Conservation (phyloP, 2,329 filamentous ascomycete genomes). For the Saccharata proteae region DNA sequence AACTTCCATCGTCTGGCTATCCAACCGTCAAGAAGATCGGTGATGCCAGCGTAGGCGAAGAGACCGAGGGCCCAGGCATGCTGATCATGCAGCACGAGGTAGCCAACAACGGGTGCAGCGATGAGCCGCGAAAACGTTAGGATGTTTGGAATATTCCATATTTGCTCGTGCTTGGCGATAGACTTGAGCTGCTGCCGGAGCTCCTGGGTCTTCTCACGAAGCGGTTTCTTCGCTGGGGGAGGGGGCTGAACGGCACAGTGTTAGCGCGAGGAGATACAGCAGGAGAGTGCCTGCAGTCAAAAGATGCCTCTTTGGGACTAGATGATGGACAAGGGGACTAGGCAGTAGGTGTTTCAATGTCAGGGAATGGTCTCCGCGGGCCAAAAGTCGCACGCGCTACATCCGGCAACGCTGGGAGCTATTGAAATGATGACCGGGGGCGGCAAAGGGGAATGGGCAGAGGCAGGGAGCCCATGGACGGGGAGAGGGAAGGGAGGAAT, state of each 20-base stretch:
- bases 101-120: constrained; percentile 75
- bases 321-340: too few relatives aligned
- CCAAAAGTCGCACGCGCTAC: too few relatives aligned
- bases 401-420: too few relatives aligned
- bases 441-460: too few relatives aligned
- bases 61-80: constrained; percentile 68
- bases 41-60: constrained; percentile 86
- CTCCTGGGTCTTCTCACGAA: constrained; percentile 17
- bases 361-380: too few relatives aligned
- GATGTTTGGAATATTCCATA: constrained; percentile 92
- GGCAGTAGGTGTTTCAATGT: too few relatives aligned
- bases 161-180: constrained; percentile 60
- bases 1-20: constrained; percentile 80
- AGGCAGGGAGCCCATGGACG: too few relatives aligned
- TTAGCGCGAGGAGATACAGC: not conserved
- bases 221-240: constrained; percentile 12
- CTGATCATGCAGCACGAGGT: constrained; percentile 73
- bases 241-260: constrained; percentile 7
- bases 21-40: constrained; percentile 86
- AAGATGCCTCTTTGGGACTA: too few relatives aligned
- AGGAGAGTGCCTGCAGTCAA: too few relatives aligned
- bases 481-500: too few relatives aligned
- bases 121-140: constrained; percentile 77
- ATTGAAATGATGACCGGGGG: too few relatives aligned
- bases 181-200: constrained; percentile 19